Evolutionary conservation across 1,284 basidiomycete species (phyloP).

Genomic region (Afroboletus lepidellus): DNA sequence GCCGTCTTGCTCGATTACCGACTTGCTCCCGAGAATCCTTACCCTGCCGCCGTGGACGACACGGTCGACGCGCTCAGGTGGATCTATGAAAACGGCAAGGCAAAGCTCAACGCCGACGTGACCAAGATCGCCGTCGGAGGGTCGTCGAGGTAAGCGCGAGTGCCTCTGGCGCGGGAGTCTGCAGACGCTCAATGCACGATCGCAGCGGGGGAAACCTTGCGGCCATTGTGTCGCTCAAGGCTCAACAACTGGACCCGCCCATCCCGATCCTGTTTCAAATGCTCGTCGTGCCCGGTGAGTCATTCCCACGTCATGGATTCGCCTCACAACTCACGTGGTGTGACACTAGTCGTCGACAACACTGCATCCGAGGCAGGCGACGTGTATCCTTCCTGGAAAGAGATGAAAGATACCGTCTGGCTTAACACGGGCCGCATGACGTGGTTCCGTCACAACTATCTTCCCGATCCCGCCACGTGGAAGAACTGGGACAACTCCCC

Average conservation of each 20-base stretch:
- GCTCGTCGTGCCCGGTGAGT: conserved; percentile 54
- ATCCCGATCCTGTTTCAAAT: conserved; percentile 63
- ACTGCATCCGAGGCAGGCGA: conserved; percentile 43
- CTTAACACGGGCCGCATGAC: conserved; percentile 63
- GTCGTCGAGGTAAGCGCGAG: conserved; percentile 58
- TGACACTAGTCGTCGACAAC: conserved; percentile 56
- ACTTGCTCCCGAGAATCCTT: conserved; percentile 71
- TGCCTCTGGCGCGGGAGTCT: too few relatives aligned
- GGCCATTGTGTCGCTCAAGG: conserved; percentile 64
- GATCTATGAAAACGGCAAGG: conserved; percentile 47
- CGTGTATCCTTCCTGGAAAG: conserved; percentile 52
- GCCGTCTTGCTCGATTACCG: conserved; percentile 73
- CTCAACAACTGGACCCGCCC: conserved; percentile 46
- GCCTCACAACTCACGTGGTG: conserved; percentile 1
- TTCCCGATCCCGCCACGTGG: conserved; percentile 59
- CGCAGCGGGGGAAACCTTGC: conserved; percentile 71
- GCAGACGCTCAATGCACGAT: background rate
- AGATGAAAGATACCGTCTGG: conserved; percentile 58
- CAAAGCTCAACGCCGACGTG: conserved; percentile 41
- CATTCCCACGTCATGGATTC: too few relatives aligned
- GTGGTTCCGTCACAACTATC: conserved; percentile 70
- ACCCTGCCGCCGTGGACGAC: conserved; percentile 75
- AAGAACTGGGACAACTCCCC: conserved; percentile 69
- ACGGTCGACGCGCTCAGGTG: conserved; percentile 66
- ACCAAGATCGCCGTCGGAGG: conserved; percentile 58